These are phyloP conservation scores for Elaeis guineensis DNA, from an alignment of 176 grass and related monocot species.

Conservation along the genomic window DNA sequence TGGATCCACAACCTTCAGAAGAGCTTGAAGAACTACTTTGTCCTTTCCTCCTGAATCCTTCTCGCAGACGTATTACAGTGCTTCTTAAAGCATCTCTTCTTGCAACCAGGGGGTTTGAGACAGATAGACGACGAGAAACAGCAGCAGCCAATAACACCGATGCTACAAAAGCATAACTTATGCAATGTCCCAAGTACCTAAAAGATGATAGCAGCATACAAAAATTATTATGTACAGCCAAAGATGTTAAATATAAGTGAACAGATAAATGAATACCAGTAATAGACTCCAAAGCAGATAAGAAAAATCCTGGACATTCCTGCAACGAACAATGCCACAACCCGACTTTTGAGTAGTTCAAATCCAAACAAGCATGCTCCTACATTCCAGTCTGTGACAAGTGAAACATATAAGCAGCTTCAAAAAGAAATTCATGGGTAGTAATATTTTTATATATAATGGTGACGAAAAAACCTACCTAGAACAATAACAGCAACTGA, in stretches of 20 bases:
- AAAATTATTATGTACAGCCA: no score
- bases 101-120: constrained; percentile 79
- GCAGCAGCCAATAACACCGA: constrained; percentile 87
- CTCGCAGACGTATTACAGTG: constrained; percentile 87
- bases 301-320: constrained; percentile 94
- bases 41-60: constrained; percentile 71
- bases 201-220: not conserved
- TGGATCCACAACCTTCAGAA: constrained; percentile 96
- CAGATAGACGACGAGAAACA: constrained; percentile 73
- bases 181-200: constrained; percentile 99
- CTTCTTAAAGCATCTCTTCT: constrained; percentile 80
- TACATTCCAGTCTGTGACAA: constrained; percentile 88
- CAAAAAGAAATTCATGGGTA: constrained; percentile 7
- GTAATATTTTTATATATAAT: not conserved
- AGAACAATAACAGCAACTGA: constrained; percentile 88
- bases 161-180: constrained; percentile 97
- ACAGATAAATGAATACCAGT: constrained; percentile 57
- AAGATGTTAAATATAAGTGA: constrained; percentile 7
- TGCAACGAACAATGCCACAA: constrained; percentile 67
- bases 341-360: constrained; percentile 87
- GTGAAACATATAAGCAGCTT: constrained; percentile 21
- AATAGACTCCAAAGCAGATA: constrained; percentile 97
- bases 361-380: constrained; percentile 87
- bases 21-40: constrained; percentile 92
- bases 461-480: constrained; percentile 46